Base-by-base conservation (phyloP, 139 green algal species). In the Monoraphidium neglectum region DNA sequence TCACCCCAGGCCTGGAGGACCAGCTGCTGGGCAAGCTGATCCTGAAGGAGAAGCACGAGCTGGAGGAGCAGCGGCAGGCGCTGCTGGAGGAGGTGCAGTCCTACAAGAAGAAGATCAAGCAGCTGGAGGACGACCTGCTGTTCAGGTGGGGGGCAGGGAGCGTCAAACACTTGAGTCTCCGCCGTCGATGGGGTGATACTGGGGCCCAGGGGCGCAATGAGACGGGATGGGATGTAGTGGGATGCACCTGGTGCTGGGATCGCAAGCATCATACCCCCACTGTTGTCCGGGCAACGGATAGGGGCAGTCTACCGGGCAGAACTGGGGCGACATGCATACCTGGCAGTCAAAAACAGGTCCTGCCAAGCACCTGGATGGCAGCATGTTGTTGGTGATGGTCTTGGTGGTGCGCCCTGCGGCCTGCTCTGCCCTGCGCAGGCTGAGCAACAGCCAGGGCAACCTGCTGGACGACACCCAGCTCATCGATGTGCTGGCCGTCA, bases 391-490 rank as follows among this genome's bases (percentile, higher is more conserved):
- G n/a, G n/a, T n/a, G n/a, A n/a, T n/a, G n/a, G n/a, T n/a, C n/a
- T n/a, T n/a, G n/a, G n/a, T n/a, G n/a, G n/a, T n/a, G n/a, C n/a
- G n/a, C n/a, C n/a, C n/a, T n/a, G n/a, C n/a, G n/a, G n/a, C n/a
- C n/a, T 51, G 8, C 12, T 12, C 43, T 51, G 8, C 43, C 43
- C 43, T 51, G 8, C 78, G 40, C 70, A 85, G 81, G 60, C 74
- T 91, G 70, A 86, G 72, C 43, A 86, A 84, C 77, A 85, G 72
- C 35, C 87, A 92, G 68, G 94, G 94, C 77, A 97, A 98, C 91
- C 83, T 98, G 77, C 88, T 98, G 77, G 95, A 98, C 69, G 95
- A 98, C 83, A 97, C 92, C 32, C 92, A 97, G 88, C 90, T 98
- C 23, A 94, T 98, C 47, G 93, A 95, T 74, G 93, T 98, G 74